A percentile compares a stretch with the other conserved stretches of the same genome.
Evolutionary conservation across 1,284 basidiomycete species (phyloP).

Genomic region (Sporisorium graminicola): DNA sequence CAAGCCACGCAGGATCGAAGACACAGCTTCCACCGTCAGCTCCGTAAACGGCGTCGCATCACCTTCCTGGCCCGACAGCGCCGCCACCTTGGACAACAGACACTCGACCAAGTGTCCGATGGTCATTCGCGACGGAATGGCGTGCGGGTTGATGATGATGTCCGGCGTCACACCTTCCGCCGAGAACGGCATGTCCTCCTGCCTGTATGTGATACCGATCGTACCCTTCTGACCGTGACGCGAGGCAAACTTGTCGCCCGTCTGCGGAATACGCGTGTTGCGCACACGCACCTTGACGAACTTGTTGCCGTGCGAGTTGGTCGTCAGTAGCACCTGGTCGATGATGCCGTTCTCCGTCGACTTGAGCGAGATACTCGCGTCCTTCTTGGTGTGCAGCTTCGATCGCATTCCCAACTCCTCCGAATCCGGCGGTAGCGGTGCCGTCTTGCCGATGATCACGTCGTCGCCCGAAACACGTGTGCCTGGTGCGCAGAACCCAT

Average conservation of each 20-base stretch:
- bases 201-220: constrained; percentile 97
- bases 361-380: constrained; percentile 97
- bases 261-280: constrained; percentile 94
- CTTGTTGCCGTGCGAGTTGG: constrained; percentile 94
- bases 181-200: constrained; percentile 99
- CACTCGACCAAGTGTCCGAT: constrained; percentile 99
- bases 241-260: constrained; percentile 99
- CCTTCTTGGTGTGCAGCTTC: constrained; percentile 87
- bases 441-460: constrained; percentile 99
- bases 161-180: constrained; percentile 95
- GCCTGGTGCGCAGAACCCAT: constrained; percentile 94
- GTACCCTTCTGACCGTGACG: constrained; percentile 99
- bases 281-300: constrained; percentile 98
- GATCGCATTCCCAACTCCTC: constrained; percentile 97
- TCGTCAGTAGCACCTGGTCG: constrained; percentile 96
- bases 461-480: constrained; percentile 96
- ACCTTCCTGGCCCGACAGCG: constrained; percentile 94
- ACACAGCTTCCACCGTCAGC: constrained; percentile 87
- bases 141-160: constrained; percentile 98
- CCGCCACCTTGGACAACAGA: constrained; percentile 94
- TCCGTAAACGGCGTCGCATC: constrained; percentile 99
- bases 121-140: constrained; percentile 99
- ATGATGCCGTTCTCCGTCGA: constrained; percentile 97
- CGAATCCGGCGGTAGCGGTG: constrained; percentile 93
- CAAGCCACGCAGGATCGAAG: constrained; percentile 59